Evolutionary conservation across 805 yeast species (phyloP).

Genomic region (Starmerella powellii): DNA sequence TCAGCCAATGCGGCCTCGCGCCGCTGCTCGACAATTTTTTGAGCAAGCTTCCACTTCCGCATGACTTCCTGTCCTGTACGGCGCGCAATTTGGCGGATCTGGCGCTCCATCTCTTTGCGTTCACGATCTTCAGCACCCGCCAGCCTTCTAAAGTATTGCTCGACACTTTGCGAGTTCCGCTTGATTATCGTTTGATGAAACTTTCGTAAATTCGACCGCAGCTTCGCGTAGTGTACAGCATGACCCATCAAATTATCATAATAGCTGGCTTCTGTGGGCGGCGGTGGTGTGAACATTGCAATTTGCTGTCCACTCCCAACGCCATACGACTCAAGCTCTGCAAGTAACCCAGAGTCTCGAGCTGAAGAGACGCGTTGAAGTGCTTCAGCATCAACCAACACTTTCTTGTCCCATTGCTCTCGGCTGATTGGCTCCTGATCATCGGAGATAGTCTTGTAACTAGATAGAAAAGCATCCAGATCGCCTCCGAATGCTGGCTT

Average conservation of each 20-base stretch:
- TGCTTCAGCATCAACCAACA: constrained; percentile 41
- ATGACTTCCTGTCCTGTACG: constrained; percentile 72
- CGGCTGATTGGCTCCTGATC: constrained; percentile 49
- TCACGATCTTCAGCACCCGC: constrained; percentile 82
- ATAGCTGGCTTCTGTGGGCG: constrained; percentile 39
- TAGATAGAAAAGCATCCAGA: constrained; percentile 38
- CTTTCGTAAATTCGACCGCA: constrained; percentile 53
- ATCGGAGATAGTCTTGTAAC: constrained; percentile 43
- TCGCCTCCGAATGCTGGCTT: constrained; percentile 34
- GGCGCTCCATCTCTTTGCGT: constrained; percentile 61
- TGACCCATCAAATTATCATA: constrained; percentile 69
- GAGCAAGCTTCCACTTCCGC: constrained; percentile 83
- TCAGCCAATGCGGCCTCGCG: constrained; percentile 56
- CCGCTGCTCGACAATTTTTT: constrained; percentile 59
- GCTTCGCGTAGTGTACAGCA: constrained; percentile 55
- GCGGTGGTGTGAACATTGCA: constrained; percentile 39
- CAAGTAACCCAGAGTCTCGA: constrained; percentile 29
- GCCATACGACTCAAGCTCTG: constrained; percentile 26
- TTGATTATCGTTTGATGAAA: constrained; percentile 55
- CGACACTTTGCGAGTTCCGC: constrained; percentile 70
- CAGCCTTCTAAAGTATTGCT: constrained; percentile 71
- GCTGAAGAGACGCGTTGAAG: constrained; percentile 38
- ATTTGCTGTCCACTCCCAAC: constrained; percentile 19
- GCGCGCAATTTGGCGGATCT: constrained; percentile 59
- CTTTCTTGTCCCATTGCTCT: constrained; percentile 32